Conservation (phyloP, 2,329 filamentous ascomycete species). For the Chalara sp. region DNA sequence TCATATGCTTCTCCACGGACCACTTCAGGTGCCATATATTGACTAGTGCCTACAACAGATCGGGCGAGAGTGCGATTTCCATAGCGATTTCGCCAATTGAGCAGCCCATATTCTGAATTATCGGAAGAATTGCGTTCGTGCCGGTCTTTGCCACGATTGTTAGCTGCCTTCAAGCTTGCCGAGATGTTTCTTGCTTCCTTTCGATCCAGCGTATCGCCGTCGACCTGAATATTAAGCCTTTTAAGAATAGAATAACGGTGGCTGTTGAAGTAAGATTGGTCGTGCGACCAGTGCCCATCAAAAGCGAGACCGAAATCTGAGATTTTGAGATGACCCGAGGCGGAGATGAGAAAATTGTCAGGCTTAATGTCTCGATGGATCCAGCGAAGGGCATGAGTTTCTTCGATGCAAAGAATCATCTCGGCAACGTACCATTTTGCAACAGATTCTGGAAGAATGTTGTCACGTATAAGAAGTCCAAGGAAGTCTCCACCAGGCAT, state of each 20-base stretch:
- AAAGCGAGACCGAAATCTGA: conserved; percentile 96
- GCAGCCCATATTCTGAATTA: conserved; percentile 37
- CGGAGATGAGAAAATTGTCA: conserved; percentile 90
- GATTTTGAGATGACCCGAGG: conserved; percentile 86
- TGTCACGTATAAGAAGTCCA: conserved; percentile 76
- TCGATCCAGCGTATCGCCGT: conserved; percentile 67
- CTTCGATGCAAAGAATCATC: conserved; percentile 93
- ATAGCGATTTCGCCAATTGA: conserved; percentile 63
- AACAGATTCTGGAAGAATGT: conserved; percentile 70
- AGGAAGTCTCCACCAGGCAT: conserved; percentile 97
- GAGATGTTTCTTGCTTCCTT: conserved; percentile 41
- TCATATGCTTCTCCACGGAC: conserved; percentile 78
- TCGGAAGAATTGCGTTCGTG: conserved; percentile 30
- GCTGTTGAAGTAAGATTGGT: conserved; percentile 77
- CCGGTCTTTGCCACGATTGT: conserved; percentile 32
- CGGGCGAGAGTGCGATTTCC: conserved; percentile 68
- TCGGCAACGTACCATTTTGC: conserved; percentile 87
- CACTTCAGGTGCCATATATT: conserved; percentile 97
- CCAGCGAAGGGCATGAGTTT: conserved; percentile 79
- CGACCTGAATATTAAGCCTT: conserved; percentile 66
- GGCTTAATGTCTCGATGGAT: conserved; percentile 97
- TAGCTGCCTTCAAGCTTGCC: conserved; percentile 32
- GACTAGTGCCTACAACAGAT: conserved; percentile 89
- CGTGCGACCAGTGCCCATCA: conserved; percentile 90
- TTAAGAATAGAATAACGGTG: conserved; percentile 73